Percentiles rank a stretch among this genome's conserved stretches.
phyloP scores from a whole-genome alignment of 2,329 filamentous ascomycete species.

The Elsinoe ampelina region DNA sequence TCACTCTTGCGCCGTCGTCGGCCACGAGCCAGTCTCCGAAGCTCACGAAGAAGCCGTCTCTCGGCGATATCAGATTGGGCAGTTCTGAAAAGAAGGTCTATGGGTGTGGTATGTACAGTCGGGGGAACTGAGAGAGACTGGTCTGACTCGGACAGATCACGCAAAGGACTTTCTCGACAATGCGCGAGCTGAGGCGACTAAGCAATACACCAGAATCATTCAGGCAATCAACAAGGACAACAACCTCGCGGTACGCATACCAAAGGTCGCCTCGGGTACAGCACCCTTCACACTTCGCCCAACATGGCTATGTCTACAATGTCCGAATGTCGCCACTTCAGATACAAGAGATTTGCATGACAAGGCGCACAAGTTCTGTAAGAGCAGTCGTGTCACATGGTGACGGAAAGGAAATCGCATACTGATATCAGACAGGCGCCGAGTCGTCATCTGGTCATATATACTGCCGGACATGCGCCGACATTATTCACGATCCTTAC shows the following conservation, averaged over 20 bases:
- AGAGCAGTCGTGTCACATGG: conserved; percentile 17
- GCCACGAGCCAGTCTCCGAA: conserved; percentile 34
- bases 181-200: conserved; percentile 58
- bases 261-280: conserved; percentile 36
- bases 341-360: conserved; percentile 60
- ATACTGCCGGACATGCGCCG: conserved; percentile 73
- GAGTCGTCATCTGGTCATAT: conserved; percentile 66
- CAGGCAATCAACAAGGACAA: conserved; percentile 60
- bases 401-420: background rate
- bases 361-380: conserved; percentile 67
- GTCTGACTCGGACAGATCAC: conserved; percentile 49
- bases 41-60: conserved; percentile 28
- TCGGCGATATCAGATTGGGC: conserved; percentile 16
- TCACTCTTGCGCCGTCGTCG: conserved; percentile 32
- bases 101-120: conserved; percentile 32
- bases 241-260: conserved; percentile 59
- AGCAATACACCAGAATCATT: conserved; percentile 63
- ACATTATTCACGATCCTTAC: conserved; percentile 74
- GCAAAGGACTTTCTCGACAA: conserved; percentile 59
- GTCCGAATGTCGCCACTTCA: conserved; percentile 57
- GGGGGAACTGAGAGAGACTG: background rate
- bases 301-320: conserved; percentile 61
- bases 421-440: conserved; percentile 47
- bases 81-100: conserved; percentile 19
- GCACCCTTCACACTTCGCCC: conserved; percentile 21